phyloP scores from a whole-genome alignment of 2,329 filamentous ascomycete genomes.

The Penicillium sp. region DNA sequence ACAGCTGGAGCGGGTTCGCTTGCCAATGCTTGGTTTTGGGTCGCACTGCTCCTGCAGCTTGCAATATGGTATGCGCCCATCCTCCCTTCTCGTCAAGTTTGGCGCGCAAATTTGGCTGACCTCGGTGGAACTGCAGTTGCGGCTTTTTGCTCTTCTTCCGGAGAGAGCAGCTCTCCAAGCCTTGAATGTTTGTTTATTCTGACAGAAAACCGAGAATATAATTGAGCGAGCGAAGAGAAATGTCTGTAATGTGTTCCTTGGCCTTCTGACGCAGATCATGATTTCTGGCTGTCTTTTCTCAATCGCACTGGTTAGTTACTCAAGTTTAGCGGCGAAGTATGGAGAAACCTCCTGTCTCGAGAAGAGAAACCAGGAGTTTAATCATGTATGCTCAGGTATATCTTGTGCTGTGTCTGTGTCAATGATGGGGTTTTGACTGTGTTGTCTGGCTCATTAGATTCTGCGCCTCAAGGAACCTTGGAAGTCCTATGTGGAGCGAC shows the following conservation, averaged over 20 bases:
- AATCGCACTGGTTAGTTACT: no score
- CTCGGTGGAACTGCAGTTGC: conserved; percentile 26
- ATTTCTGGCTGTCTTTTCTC: no score
- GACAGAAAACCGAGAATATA: neutral
- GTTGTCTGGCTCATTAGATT: no score
- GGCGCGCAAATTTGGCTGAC: neutral
- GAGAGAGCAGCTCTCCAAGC: conserved; percentile 48
- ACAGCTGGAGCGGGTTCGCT: conserved; percentile 50
- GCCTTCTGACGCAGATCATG: neutral
- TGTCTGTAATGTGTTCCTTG: neutral
- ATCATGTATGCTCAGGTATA: no score
- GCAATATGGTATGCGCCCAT: conserved; percentile 58
- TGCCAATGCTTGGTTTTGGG: conserved; percentile 61
- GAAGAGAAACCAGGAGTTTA: no score
- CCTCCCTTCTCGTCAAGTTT: neutral
- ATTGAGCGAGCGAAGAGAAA: neutral
- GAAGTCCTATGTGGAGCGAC: no score
- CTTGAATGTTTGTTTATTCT: conserved; percentile 22
- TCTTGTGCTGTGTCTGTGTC: no score
- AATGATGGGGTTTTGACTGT: no score
- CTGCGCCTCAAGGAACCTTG: no score
- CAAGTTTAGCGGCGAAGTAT: no score
- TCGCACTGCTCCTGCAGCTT: conserved; percentile 60
- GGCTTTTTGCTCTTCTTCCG: conserved; percentile 49
- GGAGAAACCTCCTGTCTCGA: no score